A percentile compares a stretch with the other conserved stretches of the same genome.
Conservation (phyloP, 495 filamentous ascomycete genomes). For the Lentithecium fluviatile region DNA sequence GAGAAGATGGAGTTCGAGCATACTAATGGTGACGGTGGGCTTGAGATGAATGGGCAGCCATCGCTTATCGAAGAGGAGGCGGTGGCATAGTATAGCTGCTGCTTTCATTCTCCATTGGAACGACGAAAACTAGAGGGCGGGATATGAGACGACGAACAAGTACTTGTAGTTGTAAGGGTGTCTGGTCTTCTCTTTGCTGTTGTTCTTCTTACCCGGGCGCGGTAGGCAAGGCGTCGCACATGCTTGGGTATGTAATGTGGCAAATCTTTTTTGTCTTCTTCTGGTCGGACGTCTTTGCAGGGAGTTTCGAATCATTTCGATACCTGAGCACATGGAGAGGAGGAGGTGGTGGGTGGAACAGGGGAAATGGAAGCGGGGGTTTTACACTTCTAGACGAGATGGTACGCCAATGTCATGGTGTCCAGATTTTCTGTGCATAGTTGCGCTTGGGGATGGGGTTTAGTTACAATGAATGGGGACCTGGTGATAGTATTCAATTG, state of each 20-base stretch:
- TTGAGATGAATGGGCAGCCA: slow-evolving; percentile 29
- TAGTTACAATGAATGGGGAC: background rate
- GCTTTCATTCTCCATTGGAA: background rate
- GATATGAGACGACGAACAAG: no score
- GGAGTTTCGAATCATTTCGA: slow-evolving; percentile 8
- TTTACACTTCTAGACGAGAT: no score
- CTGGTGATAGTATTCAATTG: background rate
- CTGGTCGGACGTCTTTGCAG: no score
- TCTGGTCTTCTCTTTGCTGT: no score
- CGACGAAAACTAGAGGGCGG: no score
- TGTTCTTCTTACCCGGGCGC: no score
- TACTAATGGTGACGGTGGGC: slow-evolving; percentile 39
- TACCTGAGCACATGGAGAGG: slow-evolving; percentile 4
- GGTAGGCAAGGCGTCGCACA: no score
- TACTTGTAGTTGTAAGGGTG: no score
- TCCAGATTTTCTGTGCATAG: no score
- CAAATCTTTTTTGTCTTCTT: slow-evolving; percentile 4
- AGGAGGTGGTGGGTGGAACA: no score
- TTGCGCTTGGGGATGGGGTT: background rate
- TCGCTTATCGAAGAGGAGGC: slow-evolving; percentile 23
- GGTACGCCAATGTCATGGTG: no score
- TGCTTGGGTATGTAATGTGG: slow-evolving; percentile 29
- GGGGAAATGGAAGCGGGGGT: no score
- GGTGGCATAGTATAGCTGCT: slow-evolving; percentile 7
- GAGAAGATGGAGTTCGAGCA: slow-evolving; percentile 69